A percentile compares a stretch with the other conserved stretches of the same genome.
These are phyloP conservation scores for Suhomyces chickasaworum DNA, from an alignment of 1,139 yeast genomes.

Conservation along the genomic window DNA sequence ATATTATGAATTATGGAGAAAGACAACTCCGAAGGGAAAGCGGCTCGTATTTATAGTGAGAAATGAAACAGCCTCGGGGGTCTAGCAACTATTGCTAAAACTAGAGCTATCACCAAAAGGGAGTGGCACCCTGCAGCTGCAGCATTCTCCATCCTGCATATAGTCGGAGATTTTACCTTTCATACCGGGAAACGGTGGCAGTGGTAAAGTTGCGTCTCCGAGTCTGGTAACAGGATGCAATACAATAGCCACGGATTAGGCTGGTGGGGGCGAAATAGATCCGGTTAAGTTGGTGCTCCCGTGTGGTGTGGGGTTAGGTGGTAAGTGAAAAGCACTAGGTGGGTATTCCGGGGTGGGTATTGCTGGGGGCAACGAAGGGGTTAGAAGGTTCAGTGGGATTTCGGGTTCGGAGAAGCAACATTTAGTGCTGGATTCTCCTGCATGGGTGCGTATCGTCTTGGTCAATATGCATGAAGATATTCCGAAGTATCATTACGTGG, in stretches of 20 bases:
- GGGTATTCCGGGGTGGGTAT: no score
- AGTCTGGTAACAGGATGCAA: neutral
- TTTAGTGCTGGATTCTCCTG: neutral
- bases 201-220: neutral
- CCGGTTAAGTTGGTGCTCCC: no score
- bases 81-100: constrained; percentile 4
- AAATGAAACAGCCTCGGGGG: neutral
- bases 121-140: constrained; percentile 1
- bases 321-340: no score
- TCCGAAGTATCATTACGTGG: neutral
- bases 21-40: neutral
- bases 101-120: neutral
- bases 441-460: neutral
- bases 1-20: neutral
- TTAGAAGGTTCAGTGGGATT: no score
- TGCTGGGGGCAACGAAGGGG: neutral
- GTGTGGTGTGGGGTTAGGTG: no score
- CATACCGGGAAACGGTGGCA: neutral
- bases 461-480: neutral
- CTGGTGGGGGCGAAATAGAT: neutral
- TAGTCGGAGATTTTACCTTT: neutral
- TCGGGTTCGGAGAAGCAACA: neutral
- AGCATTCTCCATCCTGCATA: no score
- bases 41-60: neutral
- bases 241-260: neutral